phyloP scores from a whole-genome alignment of 164 flowering plant species.

The Umbilicus rupestris region DNA sequence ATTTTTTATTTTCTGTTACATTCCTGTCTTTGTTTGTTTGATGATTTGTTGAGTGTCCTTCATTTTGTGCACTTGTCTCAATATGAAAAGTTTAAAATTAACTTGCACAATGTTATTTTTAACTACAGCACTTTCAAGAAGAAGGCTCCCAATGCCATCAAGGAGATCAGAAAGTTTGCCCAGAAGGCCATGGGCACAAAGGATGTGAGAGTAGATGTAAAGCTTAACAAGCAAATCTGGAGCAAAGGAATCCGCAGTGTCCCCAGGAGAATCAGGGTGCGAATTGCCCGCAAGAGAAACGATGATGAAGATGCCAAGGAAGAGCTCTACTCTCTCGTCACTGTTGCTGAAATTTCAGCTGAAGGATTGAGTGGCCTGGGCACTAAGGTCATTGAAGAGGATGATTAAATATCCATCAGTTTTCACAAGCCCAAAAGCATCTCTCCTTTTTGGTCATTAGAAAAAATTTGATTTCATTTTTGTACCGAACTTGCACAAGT shows the following conservation, averaged over 20 bases:
- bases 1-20: too few relatives aligned
- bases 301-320: constrained; percentile 23
- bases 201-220: constrained; percentile 17
- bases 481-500: not conserved
- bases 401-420: constrained; percentile 8
- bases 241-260: constrained; percentile 17
- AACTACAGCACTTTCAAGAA: constrained; percentile 18
- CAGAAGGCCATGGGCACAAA: too few relatives aligned
- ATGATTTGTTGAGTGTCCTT: too few relatives aligned
- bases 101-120: too few relatives aligned
- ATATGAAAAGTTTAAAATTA: too few relatives aligned
- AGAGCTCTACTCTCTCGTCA: constrained; percentile 18
- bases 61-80: too few relatives aligned
- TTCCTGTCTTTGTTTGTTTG: too few relatives aligned
- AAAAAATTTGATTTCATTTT: not conserved
- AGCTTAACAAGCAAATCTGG: constrained; percentile 20
- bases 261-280: constrained; percentile 18
- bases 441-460: not conserved
- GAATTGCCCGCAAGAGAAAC: constrained; percentile 19
- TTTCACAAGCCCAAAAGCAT: not conserved
- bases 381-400: constrained; percentile 17
- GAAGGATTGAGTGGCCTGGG: constrained; percentile 15
- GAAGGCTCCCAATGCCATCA: constrained; percentile 21
- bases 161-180: too few relatives aligned
- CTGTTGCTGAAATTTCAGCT: constrained; percentile 16